phyloP scores from a whole-genome alignment of 2,329 filamentous ascomycete species.

The Apiospora malaysiana region DNA sequence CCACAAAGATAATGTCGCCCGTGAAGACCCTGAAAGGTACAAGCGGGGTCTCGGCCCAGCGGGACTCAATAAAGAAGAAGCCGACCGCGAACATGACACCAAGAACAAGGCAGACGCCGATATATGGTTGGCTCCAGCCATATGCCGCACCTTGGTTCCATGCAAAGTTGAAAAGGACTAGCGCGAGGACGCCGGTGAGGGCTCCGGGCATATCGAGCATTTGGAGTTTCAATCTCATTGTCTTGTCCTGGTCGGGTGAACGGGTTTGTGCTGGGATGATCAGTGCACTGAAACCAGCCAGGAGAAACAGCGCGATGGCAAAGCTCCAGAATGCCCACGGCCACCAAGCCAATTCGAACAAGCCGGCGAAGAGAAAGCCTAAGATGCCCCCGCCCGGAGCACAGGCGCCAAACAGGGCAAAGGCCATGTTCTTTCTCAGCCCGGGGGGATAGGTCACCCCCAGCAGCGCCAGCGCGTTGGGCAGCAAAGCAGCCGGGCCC shows the following conservation, averaged over 20 bases:
- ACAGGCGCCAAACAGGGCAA: constrained; percentile 43
- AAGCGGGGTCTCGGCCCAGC: constrained; percentile 55
- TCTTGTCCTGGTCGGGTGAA: constrained; percentile 3
- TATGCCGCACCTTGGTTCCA: constrained; percentile 64
- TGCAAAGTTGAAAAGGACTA: constrained; percentile 63
- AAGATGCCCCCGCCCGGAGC: constrained; percentile 41
- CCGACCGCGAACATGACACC: constrained; percentile 53
- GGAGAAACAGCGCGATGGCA: constrained; percentile 35
- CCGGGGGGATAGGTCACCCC: constrained; percentile 54
- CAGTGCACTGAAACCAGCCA: constrained; percentile 30
- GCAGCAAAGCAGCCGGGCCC: constrained; percentile 61
- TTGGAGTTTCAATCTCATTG: constrained; percentile 25
- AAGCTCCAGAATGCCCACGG: constrained; percentile 40
- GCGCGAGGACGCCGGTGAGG: constrained; percentile 49
- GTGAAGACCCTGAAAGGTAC: constrained; percentile 60
- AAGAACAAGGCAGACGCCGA: constrained; percentile 57
- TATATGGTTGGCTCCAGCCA: constrained; percentile 57
- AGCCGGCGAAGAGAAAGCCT: constrained; percentile 36
- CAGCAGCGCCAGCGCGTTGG: constrained; percentile 62
- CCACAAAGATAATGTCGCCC: constrained; percentile 58
- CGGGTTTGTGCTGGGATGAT: constrained; percentile 28
- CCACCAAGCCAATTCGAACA: constrained; percentile 39
- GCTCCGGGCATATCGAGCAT: constrained; percentile 36
- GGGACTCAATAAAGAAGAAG: constrained; percentile 59
- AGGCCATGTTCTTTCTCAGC: constrained; percentile 41